Percentiles rank a stretch among this genome's conserved stretches.
These are phyloP conservation scores for Boletus chippewaensis DNA, from an alignment of 1,284 basidiomycete species.

Conservation along the genomic window DNA sequence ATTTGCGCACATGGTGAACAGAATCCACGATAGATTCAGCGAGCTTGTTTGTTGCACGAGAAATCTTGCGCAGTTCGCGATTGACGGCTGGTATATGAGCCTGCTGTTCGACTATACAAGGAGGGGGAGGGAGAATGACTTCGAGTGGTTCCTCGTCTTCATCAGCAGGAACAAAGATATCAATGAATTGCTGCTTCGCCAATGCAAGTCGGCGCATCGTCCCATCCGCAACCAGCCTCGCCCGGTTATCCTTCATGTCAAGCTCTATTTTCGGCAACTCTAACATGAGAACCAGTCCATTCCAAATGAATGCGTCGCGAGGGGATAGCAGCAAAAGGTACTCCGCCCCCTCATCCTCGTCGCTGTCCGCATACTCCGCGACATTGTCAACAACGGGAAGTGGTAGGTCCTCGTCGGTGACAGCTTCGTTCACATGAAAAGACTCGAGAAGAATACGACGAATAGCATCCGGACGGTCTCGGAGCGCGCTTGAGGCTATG, in stretches of 20 bases:
- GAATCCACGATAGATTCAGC: slow-evolving; percentile 93
- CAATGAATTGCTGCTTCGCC: slow-evolving; percentile 76
- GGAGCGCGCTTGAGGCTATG: slow-evolving; percentile 79
- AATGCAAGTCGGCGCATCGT: slow-evolving; percentile 67
- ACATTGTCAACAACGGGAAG: slow-evolving; percentile 43
- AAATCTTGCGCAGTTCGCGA: slow-evolving; percentile 85
- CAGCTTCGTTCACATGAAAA: slow-evolving; percentile 67
- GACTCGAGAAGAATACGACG: slow-evolving; percentile 80
- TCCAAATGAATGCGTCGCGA: slow-evolving; percentile 87
- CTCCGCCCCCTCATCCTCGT: slow-evolving; percentile 49
- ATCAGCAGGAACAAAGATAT: slow-evolving; percentile 54
- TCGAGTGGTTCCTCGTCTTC: slow-evolving; percentile 54
- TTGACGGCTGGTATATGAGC: slow-evolving; percentile 91
- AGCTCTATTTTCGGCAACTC: slow-evolving; percentile 68
- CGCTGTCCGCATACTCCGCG: slow-evolving; percentile 43
- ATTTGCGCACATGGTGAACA: slow-evolving; percentile 73
- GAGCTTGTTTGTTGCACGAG: slow-evolving; percentile 80
- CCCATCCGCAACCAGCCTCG: slow-evolving; percentile 85
- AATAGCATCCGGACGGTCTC: slow-evolving; percentile 77
- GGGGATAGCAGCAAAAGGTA: slow-evolving; percentile 91
- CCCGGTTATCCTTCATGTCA: slow-evolving; percentile 75
- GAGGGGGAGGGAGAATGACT: slow-evolving; percentile 38
- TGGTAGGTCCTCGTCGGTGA: slow-evolving; percentile 44
- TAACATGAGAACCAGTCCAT: slow-evolving; percentile 77
- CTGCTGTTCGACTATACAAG: slow-evolving; percentile 77